A percentile compares a stretch with the other conserved stretches of the same genome.
Conservation (phyloP, 345 rosid species). For the Turritis glabra region DNA sequence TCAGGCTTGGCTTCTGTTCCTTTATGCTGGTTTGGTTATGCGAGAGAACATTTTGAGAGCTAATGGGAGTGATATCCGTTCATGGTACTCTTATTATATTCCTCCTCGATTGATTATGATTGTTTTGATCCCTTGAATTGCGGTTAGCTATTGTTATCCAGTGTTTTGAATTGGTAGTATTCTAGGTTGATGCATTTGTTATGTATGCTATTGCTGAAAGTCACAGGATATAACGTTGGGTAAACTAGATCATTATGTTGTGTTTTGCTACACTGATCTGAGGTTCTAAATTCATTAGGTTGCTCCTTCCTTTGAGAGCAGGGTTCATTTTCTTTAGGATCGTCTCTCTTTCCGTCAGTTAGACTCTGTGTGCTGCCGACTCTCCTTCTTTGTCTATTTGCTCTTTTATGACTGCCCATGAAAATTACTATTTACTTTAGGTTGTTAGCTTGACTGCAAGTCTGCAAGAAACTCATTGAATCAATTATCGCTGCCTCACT, state of each 20-base stretch:
- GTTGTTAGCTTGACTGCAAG: neutral
- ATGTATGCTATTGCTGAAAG: neutral
- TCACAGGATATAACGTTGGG: neutral
- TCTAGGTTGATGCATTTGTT: neutral
- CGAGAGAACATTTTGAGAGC: slow-evolving; percentile 92
- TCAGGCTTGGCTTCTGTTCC: slow-evolving; percentile 96
- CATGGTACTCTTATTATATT: slow-evolving; percentile 58
- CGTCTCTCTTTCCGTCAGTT: neutral
- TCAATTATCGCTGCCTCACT: neutral
- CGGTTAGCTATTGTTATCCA: neutral
- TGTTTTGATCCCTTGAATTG: neutral
- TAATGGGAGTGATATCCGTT: slow-evolving; percentile 98
- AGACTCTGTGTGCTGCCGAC: neutral
- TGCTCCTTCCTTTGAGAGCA: neutral
- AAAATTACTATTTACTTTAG: neutral
- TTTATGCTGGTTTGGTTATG: slow-evolving; percentile 91
- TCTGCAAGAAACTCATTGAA: neutral
- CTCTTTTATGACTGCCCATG: neutral
- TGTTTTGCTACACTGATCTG: neutral
- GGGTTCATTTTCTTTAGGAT: neutral
- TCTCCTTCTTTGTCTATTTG: neutral
- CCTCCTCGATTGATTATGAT: neutral
- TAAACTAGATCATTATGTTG: neutral
- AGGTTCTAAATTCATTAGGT: neutral
- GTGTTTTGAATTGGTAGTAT: neutral